phyloP scores from a whole-genome alignment of 2,329 filamentous ascomycete species.

The Aspergillus texensis region DNA sequence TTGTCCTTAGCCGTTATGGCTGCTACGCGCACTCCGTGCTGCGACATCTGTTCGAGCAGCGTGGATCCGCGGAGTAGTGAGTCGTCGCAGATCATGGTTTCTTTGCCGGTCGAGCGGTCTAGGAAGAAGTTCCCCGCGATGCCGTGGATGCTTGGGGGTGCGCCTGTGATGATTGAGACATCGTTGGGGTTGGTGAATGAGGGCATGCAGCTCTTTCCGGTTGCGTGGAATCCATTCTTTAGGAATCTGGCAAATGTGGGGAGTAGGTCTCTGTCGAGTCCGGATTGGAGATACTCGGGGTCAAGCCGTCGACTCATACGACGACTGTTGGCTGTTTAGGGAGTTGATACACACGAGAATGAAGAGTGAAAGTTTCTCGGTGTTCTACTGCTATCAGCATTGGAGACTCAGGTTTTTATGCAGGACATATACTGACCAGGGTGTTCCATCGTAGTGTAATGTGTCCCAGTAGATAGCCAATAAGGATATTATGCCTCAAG shows the following conservation, averaged over 20 bases:
- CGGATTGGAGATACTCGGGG: not conserved
- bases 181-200: not conserved
- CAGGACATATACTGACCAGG: not conserved
- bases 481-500: not conserved
- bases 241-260: not conserved
- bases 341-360: not conserved
- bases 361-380: not conserved
- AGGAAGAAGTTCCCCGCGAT: not conserved
- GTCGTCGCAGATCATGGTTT: not conserved
- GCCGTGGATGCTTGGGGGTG: not conserved
- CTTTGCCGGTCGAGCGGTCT: not conserved
- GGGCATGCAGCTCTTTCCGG: not conserved
- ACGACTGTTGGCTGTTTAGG: not conserved
- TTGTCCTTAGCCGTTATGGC: not conserved
- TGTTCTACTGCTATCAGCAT: not conserved
- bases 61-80: not conserved
- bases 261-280: not conserved
- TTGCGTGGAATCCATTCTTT: not conserved
- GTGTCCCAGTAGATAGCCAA: not conserved
- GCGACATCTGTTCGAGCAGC: not conserved
- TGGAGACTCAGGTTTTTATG: not conserved
- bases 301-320: not conserved
- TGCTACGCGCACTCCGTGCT: not conserved
- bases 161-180: not conserved
- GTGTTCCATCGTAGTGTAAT: not conserved